These are phyloP conservation scores for Inga leiocalycina DNA, from an alignment of 306 rosid species.

Conservation along the genomic window DNA sequence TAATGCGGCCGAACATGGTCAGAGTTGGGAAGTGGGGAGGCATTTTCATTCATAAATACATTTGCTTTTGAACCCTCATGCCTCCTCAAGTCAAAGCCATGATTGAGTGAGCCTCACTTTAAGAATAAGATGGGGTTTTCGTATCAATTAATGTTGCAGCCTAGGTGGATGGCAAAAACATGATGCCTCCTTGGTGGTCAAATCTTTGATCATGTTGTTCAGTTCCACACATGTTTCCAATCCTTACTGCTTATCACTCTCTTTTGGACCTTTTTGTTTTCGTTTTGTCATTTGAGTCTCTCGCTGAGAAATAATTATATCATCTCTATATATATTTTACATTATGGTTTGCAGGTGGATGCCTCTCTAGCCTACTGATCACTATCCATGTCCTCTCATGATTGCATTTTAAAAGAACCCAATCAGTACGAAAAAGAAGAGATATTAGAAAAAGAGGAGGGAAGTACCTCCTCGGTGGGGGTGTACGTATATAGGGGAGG, in stretches of 20 bases:
- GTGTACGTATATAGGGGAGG: neutral
- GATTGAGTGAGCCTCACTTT: conserved; percentile 15
- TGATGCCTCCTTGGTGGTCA: neutral
- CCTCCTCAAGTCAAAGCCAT: conserved; percentile 17
- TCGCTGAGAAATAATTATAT: neutral
- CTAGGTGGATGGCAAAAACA: conserved; percentile 28
- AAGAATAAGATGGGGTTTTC: conserved; percentile 2
- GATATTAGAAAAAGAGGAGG: neutral
- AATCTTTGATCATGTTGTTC: neutral
- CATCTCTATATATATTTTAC: neutral
- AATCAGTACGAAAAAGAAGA: neutral
- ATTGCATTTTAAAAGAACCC: neutral
- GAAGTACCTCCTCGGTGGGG: neutral
- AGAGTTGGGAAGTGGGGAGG: neutral
- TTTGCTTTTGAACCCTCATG: neutral
- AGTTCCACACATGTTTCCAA: neutral
- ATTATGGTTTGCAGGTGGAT: conserved; percentile 8
- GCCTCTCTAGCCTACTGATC: neutral
- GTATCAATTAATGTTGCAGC: conserved; percentile 4
- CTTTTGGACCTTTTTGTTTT: neutral
- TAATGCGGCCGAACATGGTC: neutral
- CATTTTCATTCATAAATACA: neutral
- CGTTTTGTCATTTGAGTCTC: neutral
- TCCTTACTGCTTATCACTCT: neutral
- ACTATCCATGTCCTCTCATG: neutral